phyloP scores from a whole-genome alignment of 805 yeast species.

The Myxozyma udenii region DNA sequence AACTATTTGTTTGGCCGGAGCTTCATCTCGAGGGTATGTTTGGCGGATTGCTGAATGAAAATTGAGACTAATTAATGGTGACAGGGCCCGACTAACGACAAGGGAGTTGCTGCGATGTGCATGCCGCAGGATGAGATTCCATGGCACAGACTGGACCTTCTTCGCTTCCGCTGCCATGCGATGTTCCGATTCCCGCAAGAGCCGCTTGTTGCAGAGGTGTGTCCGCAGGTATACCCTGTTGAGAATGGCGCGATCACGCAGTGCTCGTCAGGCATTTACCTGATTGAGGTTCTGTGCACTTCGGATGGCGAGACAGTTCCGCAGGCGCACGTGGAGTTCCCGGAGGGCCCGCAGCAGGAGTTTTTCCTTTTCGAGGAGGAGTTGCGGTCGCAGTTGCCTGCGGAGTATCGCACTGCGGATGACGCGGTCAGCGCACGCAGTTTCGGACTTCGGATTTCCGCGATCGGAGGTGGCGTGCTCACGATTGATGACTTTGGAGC shows the following conservation, averaged over 20 bases:
- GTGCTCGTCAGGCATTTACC: conserved; percentile 65
- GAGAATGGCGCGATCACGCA: conserved; percentile 49
- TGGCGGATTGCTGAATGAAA: conserved; percentile 33
- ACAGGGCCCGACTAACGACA: conserved; percentile 1
- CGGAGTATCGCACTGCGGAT: conserved; percentile 42
- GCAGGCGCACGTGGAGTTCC: conserved; percentile 57
- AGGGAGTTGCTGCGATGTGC: conserved; percentile 42
- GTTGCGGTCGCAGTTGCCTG: conserved; percentile 43
- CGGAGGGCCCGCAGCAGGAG: conserved; percentile 59
- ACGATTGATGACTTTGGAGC: conserved; percentile 52
- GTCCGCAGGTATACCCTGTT: conserved; percentile 49
- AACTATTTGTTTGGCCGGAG: conserved; percentile 77
- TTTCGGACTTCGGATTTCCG: conserved; percentile 48
- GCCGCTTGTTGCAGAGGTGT: conserved; percentile 37
- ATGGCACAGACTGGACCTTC: conserved; percentile 75
- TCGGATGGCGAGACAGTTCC: conserved; percentile 46
- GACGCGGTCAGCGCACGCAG: conserved; percentile 25
- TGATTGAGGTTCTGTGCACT: conserved; percentile 60
- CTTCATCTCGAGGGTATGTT: conserved; percentile 61
- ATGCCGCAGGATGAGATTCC: conserved; percentile 65
- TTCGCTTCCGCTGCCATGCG: conserved; percentile 78
- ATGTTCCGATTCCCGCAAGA: conserved; percentile 72
- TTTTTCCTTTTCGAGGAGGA: conserved; percentile 50
- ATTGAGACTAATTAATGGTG: neutral
- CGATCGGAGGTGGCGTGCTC: conserved; percentile 60